A percentile compares a stretch with the other conserved stretches of the same genome.
Evolutionary conservation across 192 early-diverging fungal genomes (phyloP).

Genomic region (Lunasporangiospora selenospora): DNA sequence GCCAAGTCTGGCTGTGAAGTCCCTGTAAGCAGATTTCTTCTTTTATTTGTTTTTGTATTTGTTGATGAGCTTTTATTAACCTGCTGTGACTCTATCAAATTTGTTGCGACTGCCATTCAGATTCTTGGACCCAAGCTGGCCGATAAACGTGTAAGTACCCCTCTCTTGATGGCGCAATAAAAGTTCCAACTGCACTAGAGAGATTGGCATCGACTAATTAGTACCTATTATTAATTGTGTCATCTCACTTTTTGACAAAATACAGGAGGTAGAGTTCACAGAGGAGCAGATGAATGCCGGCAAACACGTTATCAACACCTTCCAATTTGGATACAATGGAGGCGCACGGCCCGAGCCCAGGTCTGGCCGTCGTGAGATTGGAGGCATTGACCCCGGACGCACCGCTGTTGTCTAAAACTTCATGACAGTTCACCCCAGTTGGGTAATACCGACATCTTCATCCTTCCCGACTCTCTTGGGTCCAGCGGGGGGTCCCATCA

Average conservation of each 20-base stretch:
- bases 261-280: slow-evolving; percentile 61
- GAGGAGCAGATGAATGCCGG: slow-evolving; percentile 66
- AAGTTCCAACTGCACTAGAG: neutral
- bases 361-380: slow-evolving; percentile 36
- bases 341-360: slow-evolving; percentile 42
- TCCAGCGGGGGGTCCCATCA: too few relatives aligned
- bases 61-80: neutral
- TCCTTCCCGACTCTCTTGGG: too few relatives aligned
- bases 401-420: slow-evolving; percentile 22
- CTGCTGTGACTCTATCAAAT: slow-evolving; percentile 3
- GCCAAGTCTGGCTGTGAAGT: slow-evolving; percentile 58
- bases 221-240: too few relatives aligned
- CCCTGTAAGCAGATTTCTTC: slow-evolving; percentile 33
- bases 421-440: too few relatives aligned
- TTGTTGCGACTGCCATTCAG: slow-evolving; percentile 11
- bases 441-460: too few relatives aligned
- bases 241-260: neutral
- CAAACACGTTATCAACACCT: slow-evolving; percentile 60
- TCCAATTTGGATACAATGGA: slow-evolving; percentile 54
- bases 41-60: neutral
- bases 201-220: too few relatives aligned
- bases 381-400: slow-evolving; percentile 38
- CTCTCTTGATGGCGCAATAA: neutral
- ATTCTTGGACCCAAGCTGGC: slow-evolving; percentile 77
- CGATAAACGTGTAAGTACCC: slow-evolving; percentile 57